phyloP scores from a whole-genome alignment of 2,329 filamentous ascomycete genomes.

The Aspergillus sclerotialis region DNA sequence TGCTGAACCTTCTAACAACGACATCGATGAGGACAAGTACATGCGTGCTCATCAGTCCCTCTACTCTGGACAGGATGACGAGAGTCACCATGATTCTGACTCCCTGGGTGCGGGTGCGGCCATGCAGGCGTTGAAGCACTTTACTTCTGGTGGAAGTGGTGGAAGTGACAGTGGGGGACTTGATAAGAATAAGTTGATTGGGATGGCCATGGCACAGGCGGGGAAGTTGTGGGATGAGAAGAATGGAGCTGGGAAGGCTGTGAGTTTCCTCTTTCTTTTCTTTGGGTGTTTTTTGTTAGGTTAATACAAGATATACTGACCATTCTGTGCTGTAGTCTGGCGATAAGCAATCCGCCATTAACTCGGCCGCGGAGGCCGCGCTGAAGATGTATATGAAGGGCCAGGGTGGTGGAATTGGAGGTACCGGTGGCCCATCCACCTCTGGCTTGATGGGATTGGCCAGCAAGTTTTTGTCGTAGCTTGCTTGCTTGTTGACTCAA shows the following conservation, averaged over 20 bases:
- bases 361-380: constrained; percentile 76
- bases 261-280: constrained; percentile 23
- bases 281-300: constrained; percentile 1
- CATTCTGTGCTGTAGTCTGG: constrained; percentile 35
- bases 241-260: constrained; percentile 47
- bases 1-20: constrained; percentile 38
- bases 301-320: constrained; percentile 4
- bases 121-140: constrained; percentile 65
- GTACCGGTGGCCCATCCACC: constrained; percentile 37
- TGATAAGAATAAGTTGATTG: constrained; percentile 73
- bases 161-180: constrained; percentile 34
- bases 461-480: constrained; percentile 49
- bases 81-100: constrained; percentile 38
- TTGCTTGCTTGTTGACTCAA: background rate
- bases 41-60: constrained; percentile 69
- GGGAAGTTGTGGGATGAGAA: constrained; percentile 67
- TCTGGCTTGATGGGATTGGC: constrained; percentile 50
- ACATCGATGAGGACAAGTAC: constrained; percentile 59
- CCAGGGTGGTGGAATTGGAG: constrained; percentile 48
- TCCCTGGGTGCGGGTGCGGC: constrained; percentile 39
- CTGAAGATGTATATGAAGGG: constrained; percentile 88
- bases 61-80: constrained; percentile 47
- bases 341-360: constrained; percentile 73
- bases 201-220: constrained; percentile 81
- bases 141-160: constrained; percentile 49